These are phyloP conservation scores for Trichosanthes cucumerina DNA, from an alignment of 306 rosid species.

Conservation along the genomic window DNA sequence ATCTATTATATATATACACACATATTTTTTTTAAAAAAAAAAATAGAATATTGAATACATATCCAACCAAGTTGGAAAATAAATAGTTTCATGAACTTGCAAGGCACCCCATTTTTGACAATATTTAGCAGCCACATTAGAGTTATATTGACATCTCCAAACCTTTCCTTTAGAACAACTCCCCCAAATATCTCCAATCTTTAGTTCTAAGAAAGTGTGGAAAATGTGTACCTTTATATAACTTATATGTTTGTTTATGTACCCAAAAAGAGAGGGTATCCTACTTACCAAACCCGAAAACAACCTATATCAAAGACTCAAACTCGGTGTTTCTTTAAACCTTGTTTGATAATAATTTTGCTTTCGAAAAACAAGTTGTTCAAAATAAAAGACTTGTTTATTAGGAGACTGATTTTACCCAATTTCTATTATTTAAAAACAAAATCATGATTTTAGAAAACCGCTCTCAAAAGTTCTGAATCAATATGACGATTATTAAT, in stretches of 20 bases:
- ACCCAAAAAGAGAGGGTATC: neutral
- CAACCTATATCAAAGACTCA: neutral
- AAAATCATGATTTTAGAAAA: no score
- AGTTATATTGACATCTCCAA: slow-evolving; percentile 2
- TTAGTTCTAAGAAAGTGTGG: slow-evolving; percentile 5
- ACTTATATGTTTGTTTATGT: no score
- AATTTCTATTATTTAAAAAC: no score
- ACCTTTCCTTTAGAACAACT: neutral
- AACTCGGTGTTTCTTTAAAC: neutral
- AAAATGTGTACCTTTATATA: neutral
- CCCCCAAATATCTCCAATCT: neutral
- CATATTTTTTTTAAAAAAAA: neutral
- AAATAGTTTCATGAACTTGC: slow-evolving; percentile 1
- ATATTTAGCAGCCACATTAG: neutral
- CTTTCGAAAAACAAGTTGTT: no score
- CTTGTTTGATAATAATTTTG: no score
- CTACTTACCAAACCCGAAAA: neutral
- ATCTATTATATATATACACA: neutral
- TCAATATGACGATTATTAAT: neutral
- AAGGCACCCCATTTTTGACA: neutral
- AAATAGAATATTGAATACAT: neutral
- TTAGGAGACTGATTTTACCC: no score
- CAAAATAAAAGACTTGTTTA: no score
- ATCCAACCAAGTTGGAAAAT: neutral
- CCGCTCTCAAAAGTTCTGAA: no score